Evolutionary conservation across 2,329 filamentous ascomycete species (phyloP).

Genomic region (Didymella segeticola): DNA sequence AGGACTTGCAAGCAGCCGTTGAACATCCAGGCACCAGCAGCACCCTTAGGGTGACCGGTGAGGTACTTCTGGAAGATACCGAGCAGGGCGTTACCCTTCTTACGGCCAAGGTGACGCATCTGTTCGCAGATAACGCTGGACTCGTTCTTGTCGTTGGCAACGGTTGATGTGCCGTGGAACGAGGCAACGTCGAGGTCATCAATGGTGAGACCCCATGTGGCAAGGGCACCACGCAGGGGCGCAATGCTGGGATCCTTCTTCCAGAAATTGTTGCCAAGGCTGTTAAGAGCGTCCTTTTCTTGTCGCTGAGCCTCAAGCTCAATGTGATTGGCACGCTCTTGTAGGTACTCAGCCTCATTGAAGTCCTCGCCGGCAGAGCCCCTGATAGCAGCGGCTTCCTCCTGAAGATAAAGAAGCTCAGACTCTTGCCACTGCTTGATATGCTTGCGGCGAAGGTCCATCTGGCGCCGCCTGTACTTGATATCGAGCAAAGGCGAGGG

Average conservation of each 20-base stretch:
- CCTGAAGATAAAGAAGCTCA: conserved; percentile 89
- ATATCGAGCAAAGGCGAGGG: conserved; percentile 95
- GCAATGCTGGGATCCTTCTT: conserved; percentile 93
- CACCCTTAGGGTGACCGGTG: conserved; percentile 98
- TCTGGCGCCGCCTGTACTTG: conserved; percentile 94
- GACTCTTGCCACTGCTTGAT: conserved; percentile 97
- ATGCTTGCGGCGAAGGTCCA: conserved; percentile 90
- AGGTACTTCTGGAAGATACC: conserved; percentile 99
- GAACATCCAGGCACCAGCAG: conserved; percentile 99
- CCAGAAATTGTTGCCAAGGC: conserved; percentile 99
- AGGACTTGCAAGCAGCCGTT: conserved; percentile 97
- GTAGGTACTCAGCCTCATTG: conserved; percentile 82
- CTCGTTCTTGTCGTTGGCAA: conserved; percentile 99
- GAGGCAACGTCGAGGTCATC: conserved; percentile 95
- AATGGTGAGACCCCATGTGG: conserved; percentile 97
- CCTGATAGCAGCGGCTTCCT: conserved; percentile 92
- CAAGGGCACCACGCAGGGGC: conserved; percentile 91
- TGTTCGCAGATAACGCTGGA: conserved; percentile 97
- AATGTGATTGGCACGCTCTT: conserved; percentile 85
- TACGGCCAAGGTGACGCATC: conserved; percentile 89
- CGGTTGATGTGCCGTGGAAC: conserved; percentile 98
- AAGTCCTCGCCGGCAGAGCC: conserved; percentile 68
- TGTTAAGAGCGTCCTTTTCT: conserved; percentile 90
- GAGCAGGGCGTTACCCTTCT: conserved; percentile 93
- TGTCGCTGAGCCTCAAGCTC: conserved; percentile 87